Evolutionary conservation across 2,329 filamentous ascomycete species (phyloP), one percentile per base, ranked within the genome.

Genomic region (Neopestalotiopsis rosae): DNA sequence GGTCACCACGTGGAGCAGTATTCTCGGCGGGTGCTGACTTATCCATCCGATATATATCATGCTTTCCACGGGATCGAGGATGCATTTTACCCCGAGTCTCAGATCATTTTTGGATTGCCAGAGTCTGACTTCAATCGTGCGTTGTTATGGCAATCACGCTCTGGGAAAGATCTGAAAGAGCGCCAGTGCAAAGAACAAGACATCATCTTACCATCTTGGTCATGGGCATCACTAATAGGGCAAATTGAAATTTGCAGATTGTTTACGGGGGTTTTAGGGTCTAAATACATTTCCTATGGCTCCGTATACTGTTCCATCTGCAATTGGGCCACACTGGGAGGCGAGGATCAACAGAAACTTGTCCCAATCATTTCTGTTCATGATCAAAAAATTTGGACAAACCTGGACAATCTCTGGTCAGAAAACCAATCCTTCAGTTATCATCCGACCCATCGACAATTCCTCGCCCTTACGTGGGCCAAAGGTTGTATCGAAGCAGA

Each of bases 161-260:
- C 1, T 3, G 17, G n/a, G 17, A 4, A 14, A 6, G 45, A 24
- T 2, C 5, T 24, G 9, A 14, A 24, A 52, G n/a, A 52, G 17
- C 45, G 45, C 6, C 45, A 12, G 20, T 52, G 45, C n/a, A 52
- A n/a, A 20, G n/a, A 52, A 7, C 45, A 9, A 52, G 45, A 52
- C 4, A 52, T 24, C 7, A 7, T 24, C 45, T n/a, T 52, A 3
- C 45, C 45, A 2, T 52, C 45, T 52, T 52, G 45, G 45, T 52
- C n/a, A 20, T 52, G 45, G 45, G 45, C 45, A 52, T 52, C 45
- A n/a, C n/a, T 52, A 20, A 52, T n/a, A 7, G 45, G 45, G n/a
- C 0, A 3, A 52, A 6, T 52, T 6, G 9, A 49, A 17, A 10
- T 9, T 20, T 24, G 6, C 5, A 0, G 0, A 10, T 1, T 9